Evolutionary conservation across 257 asterid genomes (phyloP).

Genomic region (Salvia rosmarinus): DNA sequence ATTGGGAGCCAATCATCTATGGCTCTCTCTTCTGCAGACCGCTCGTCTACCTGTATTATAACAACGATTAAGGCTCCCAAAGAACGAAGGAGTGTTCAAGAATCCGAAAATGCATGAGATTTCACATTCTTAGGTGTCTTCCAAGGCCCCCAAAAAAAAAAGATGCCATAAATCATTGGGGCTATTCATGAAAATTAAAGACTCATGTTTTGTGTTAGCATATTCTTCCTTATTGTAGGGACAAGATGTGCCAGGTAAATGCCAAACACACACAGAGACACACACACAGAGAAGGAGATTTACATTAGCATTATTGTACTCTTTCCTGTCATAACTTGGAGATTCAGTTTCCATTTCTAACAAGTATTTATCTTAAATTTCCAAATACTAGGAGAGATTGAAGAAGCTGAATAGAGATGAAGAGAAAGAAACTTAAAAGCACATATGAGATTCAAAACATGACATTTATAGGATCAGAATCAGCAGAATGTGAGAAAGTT

Average conservation of each 20-base stretch:
- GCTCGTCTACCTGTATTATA: conserved; percentile 34
- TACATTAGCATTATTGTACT: not conserved
- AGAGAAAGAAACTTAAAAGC: too few relatives aligned
- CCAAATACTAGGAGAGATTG: not conserved
- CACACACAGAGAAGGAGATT: not conserved
- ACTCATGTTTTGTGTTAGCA: too few relatives aligned
- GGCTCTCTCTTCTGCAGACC: conserved; percentile 48
- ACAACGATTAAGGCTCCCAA: not conserved
- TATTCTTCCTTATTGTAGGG: too few relatives aligned
- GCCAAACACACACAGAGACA: not conserved
- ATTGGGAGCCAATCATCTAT: conserved; percentile 63
- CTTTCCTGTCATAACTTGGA: not conserved
- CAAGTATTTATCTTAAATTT: not conserved
- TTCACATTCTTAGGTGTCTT: too few relatives aligned
- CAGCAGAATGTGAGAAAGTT: not conserved
- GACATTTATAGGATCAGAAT: too few relatives aligned
- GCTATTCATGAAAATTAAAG: too few relatives aligned
- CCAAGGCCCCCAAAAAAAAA: too few relatives aligned
- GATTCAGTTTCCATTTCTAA: not conserved
- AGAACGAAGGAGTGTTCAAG: not conserved
- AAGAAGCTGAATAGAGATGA: not conserved
- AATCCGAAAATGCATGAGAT: not conserved
- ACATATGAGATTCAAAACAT: too few relatives aligned
- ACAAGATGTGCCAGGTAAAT: not conserved
- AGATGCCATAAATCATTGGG: too few relatives aligned